Evolutionary conservation across 148 eudicot genomes (phyloP), one percentile per base, ranked within the genome.

Genomic region (Cornus kousa): DNA sequence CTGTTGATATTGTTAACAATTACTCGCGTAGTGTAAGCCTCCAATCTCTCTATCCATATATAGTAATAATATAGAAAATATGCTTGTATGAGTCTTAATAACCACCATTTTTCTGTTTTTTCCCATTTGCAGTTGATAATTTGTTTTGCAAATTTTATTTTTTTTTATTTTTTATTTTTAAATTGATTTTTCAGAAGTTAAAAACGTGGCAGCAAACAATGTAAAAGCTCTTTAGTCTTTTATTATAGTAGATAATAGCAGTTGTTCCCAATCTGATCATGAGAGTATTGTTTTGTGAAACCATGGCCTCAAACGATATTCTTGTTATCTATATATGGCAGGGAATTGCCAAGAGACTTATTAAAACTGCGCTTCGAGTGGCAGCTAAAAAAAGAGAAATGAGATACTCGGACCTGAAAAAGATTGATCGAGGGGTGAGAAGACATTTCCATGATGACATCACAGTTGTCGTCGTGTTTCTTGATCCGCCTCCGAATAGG

Each of bases 381-480:
- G 94, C 94, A 17, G 94, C 94, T 3, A 89, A 84, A 83, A 91
- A 87, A 75, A 81, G 94, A 82, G 94, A 91, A 73, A 86, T 91
- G 88, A 83, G 94, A 76, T 89, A 87, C 76, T 80, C 88, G 1
- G 94, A 91, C 86, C 85, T 91, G 37, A 86, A 86, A 79, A 86
- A 91, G 77, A 91, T 91, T 4, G 90, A 89, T 60, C 77, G 92
- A 77, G 94, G 94, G 43, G 89, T 91, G 28, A 87, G 94, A 79
- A 87, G 94, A 76, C 94, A 91, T 83, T 91, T 91, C 78, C 94
- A 91, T 70, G 94, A 91, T 48, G 94, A 91, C 37, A 91, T 91
- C 33, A 85, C 94, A 2, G 94, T 91, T 10, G 77, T 91, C 22
- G 90, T 91, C n/a, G 83, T 89, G 78, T 91, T 84, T 81, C 59